Evolutionary conservation across 2,329 filamentous ascomycete genomes (phyloP), one percentile per base, ranked within the genome.

Genomic region (Sarocladium brachiariae): DNA sequence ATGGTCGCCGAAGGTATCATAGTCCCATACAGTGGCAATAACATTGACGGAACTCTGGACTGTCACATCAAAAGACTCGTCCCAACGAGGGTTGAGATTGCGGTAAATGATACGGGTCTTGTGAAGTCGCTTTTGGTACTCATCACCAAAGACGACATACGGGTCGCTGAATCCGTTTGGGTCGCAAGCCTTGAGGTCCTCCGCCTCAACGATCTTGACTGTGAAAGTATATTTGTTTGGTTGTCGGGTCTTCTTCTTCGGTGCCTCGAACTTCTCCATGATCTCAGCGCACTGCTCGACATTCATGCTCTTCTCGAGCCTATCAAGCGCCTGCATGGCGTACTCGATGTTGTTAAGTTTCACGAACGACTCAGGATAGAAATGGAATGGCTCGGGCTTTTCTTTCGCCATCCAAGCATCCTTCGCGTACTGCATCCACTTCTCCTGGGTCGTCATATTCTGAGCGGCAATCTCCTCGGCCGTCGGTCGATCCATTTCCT

Each of bases 291-390:
- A 96, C 10, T 80, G 86, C 64, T 99, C 93, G 11, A 95, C 90
- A 59, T 96, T 91, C 74, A 97, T 89, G 52, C 85, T 82, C 62
- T 81, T 84, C 64, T 97, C 92, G 6, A 99, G 76, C 65, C 87
- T 89, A 64, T 99, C 93, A 49, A 99, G 77, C 62, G 95, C 89
- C 51, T 90, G 80, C 70, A 95, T 90, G 4, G 91, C 92, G 68
- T 89, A 97, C 68, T 96, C 92, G 56, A 99, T 84, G 62, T 99
- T 95, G 74, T 99, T 99, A 58, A 99, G 79, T 69, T 97, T 99
- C 55, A 99, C 90, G 60, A 99, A 87, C 4, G 91, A 96, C 88
- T 96, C 87, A 2, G 89, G 83, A 59, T 90, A 93, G 70, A 99
- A 99, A 56, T 97, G 91, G 68, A 97, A 99, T 0, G 93, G 93